phyloP scores from a whole-genome alignment of 2,329 filamentous ascomycete genomes.

The Talaromyces atroroseus region DNA sequence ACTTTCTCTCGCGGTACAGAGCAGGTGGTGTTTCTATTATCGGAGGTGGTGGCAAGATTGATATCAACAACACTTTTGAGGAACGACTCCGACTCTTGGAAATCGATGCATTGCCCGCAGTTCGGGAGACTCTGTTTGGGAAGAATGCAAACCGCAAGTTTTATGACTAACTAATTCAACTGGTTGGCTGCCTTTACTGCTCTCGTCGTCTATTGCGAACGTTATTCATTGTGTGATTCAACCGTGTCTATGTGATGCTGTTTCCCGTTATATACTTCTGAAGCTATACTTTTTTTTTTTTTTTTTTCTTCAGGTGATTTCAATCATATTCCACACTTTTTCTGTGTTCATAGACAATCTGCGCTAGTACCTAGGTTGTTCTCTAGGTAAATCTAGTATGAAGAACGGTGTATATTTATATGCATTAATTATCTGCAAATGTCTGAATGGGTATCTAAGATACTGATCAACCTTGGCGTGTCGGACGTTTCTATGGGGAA shows the following conservation, averaged over 20 bases:
- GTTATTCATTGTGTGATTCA: neutral
- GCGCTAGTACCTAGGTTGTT: neutral
- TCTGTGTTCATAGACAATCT: constrained; percentile 4
- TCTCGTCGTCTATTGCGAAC: neutral
- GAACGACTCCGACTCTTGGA: constrained; percentile 81
- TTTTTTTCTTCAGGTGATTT: constrained; percentile 1
- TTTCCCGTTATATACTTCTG: constrained; percentile 6
- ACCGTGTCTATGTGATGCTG: neutral
- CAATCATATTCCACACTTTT: constrained; percentile 6
- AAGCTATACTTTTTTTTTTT: neutral
- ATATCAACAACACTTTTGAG: constrained; percentile 97
- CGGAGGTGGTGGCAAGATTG: constrained; percentile 84
- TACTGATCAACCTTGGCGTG: neutral
- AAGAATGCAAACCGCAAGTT: constrained; percentile 95
- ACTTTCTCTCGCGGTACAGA: constrained; percentile 43
- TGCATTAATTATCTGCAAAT: neutral
- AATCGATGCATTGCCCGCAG: constrained; percentile 73
- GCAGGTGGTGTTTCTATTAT: constrained; percentile 77
- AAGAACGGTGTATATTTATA: constrained; percentile 9
- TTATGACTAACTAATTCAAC: constrained; percentile 61
- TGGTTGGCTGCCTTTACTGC: neutral
- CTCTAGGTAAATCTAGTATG: neutral
- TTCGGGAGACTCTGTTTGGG: constrained; percentile 83
- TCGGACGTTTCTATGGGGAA: neutral
- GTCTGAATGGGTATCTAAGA: neutral